Percentiles rank a stretch among this genome's conserved stretches.
phyloP scores from a whole-genome alignment of 1,139 yeast genomes.

The Yamadazyma epiphylla region DNA sequence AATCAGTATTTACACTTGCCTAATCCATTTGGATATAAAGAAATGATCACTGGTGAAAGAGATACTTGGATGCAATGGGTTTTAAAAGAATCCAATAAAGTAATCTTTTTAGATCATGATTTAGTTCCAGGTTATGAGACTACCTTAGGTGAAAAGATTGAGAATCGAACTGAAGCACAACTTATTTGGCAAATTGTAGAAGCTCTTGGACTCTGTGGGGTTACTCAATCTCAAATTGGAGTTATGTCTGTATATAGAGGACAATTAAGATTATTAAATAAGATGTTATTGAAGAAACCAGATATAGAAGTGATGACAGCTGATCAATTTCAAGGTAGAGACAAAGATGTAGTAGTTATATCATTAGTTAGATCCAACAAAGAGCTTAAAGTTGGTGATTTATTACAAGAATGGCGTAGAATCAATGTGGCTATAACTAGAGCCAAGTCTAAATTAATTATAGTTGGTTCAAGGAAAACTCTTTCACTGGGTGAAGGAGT shows the following conservation, averaged over 20 bases:
- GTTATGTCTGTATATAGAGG: constrained; percentile 87
- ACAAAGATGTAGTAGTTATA: constrained; percentile 83
- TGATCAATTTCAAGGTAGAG: constrained; percentile 95
- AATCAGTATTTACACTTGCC: constrained; percentile 51
- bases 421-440: constrained; percentile 93
- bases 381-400: constrained; percentile 66
- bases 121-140: constrained; percentile 56
- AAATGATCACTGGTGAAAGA: constrained; percentile 7
- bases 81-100: constrained; percentile 42
- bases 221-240: constrained; percentile 60
- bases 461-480: constrained; percentile 74
- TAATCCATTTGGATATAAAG: constrained; percentile 18
- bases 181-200: constrained; percentile 61
- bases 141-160: constrained; percentile 59
- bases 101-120: constrained; percentile 80
- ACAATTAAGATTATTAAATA: constrained; percentile 59
- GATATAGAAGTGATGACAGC: constrained; percentile 83
- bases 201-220: constrained; percentile 58
- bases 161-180: constrained; percentile 68
- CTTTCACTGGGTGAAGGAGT: constrained; percentile 48
- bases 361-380: constrained; percentile 82
- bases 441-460: constrained; percentile 76
- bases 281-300: constrained; percentile 32
- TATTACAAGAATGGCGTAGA: constrained; percentile 85
- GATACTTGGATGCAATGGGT: constrained; percentile 31